Evolutionary conservation across 306 rosid genomes (phyloP), one percentile per base, ranked within the genome.

Genomic region (Glycyrrhiza uralensis): DNA sequence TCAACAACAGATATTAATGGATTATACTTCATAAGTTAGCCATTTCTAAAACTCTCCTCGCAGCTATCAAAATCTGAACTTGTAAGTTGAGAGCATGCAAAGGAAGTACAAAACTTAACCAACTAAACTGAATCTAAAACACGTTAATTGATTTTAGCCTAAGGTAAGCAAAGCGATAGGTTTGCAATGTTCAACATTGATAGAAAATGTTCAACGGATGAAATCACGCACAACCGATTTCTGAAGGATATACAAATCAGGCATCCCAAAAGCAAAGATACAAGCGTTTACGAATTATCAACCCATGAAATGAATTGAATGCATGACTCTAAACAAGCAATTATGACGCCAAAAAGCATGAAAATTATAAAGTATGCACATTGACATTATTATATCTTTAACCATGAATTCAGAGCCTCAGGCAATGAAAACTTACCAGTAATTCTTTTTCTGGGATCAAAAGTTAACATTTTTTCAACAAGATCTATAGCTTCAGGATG

Each of bases 401-500:
- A 72, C 67, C 47, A 55, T 23, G 11, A 61, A 57, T 44, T 60
- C 55, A 47, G 23, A 74, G 46, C 7, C 61, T 28, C 18, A 23
- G 23, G 51, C 70, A 86, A 80, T 18, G 78, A 38, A 66, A 77
- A 77, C 85, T 71, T 81, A 95, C 99, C 99, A 51, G 99, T 95
- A 74, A 95, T 76, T 79, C 99, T 89, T 85, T 72, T 61, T 71
- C 93, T 82, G 29, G 99, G 99, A 85, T 92, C 85, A 75, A 95
- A 95, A 66, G 99, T 88, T 28, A 95, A 81, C 99, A 95, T 95
- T 85, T 87, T 95, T 72, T 95, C 96, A 81, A 92, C 96, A 69
- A 95, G 97, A 83, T 95, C 93, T 62, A 95, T 95, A 59, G 99
- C 99, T 74, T 84, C 79, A 74, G 97, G 89, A 83, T 95, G 93